Evolutionary conservation across 768 basidiomycete genomes (phyloP).

Genomic region (Fistulinella prunicolor): DNA sequence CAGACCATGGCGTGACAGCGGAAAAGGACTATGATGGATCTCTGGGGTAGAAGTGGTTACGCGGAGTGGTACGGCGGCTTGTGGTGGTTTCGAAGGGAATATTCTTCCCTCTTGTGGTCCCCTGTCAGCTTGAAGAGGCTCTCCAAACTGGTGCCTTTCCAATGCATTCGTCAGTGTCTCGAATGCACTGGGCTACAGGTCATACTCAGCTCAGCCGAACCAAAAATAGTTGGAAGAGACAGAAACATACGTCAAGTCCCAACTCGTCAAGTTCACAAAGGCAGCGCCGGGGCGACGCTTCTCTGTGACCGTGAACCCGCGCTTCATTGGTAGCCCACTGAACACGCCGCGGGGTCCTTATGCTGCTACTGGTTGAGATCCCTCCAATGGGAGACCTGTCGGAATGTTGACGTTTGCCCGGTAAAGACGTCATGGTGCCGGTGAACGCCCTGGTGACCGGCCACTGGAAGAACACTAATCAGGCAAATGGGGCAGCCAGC

Average conservation of each 20-base stretch:
- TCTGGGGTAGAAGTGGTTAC: background rate
- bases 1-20: too few relatives aligned
- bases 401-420: constrained; percentile 1
- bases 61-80: constrained; percentile 13
- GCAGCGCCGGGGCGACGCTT: constrained; percentile 8
- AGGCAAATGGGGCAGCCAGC: background rate
- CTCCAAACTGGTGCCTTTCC: constrained; percentile 44
- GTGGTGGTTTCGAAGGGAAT: constrained; percentile 3
- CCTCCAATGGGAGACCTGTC: constrained; percentile 7
- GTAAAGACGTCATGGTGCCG: constrained; percentile 18
- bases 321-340: constrained; percentile 40
- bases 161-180: constrained; percentile 48
- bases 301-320: constrained; percentile 11
- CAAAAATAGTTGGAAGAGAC: background rate
- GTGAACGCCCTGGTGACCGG: background rate
- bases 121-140: background rate
- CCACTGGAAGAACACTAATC: background rate
- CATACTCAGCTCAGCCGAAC: background rate
- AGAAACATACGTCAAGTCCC: constrained; percentile 47
- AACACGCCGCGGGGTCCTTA: constrained; percentile 49
- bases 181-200: constrained; percentile 45
- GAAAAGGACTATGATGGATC: constrained; percentile 1
- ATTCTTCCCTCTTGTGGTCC: background rate
- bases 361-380: constrained; percentile 28
- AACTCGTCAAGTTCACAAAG: constrained; percentile 51